Base-by-base conservation (phyloP, 2,329 filamentous ascomycete genomes). In the Xylaria sp. region DNA sequence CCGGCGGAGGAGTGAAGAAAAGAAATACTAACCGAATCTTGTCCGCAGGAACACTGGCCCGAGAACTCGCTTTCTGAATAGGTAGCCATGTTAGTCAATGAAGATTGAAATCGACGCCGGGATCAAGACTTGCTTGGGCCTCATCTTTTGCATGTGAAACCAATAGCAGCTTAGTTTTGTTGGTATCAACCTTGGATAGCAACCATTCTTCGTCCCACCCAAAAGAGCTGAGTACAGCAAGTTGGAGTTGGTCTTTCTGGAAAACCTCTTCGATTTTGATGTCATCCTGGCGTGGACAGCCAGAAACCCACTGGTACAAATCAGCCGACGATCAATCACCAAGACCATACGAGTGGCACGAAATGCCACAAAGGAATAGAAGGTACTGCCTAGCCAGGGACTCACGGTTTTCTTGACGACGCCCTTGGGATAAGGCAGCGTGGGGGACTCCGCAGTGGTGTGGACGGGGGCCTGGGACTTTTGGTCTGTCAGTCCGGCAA, bases 181-280 rank as follows among this genome's bases (percentile, higher is more conserved):
- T 67, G 11, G 80, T 70, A 62, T 91, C 79, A 34, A 96, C 72
- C 71, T 94, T 95, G 4, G 78, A 81, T 34, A 93, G 73, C 50
- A 94, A 72, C 90, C 91, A 97, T 34, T 88, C 82, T 11, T 88
- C 83, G 63, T 97, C 88, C 86, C 90, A 94, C 70, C 93, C 85
- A 67, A 89, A 97, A 0, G 93, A 90, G 66, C 92, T 96, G 4
- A 97, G 76, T 0, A 97, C 83, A 0, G 91, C 92, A 46, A 91
- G 83, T 54, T 89, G 78, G 7, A 97, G 78, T 10, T 86, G 80
- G 1, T 83, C 75, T 62, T 84, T 87, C 71, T 96, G 89, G 1
- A 97, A 74, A 0, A 97, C 83, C 42, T 66, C 63, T 54, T 96
- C 91, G 47, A 97, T 86, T 61, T 86, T 94, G 70, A 97, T 91